Evolutionary conservation across 2,329 filamentous ascomycete species (phyloP), one percentile per base, ranked within the genome.

Genomic region (Lojkania enalia): DNA sequence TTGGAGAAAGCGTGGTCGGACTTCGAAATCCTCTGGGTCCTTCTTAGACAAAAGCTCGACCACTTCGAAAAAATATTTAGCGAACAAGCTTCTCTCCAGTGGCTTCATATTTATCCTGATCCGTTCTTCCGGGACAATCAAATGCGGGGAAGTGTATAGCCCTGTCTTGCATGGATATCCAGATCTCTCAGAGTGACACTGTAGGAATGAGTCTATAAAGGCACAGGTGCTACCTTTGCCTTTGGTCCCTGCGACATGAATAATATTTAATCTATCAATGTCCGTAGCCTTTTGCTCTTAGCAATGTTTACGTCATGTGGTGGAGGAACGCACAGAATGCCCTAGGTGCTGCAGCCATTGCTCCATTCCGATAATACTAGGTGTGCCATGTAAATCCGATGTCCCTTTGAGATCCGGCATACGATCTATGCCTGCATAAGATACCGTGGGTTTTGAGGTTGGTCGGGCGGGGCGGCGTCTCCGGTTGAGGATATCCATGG

Each of bases 1-100:
- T 88, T 71, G 59, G 77, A 85, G 31, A 64, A 87, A 96, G 15
- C 90, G 85, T 67, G 96, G 96, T 68, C 91, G 95, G 43, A 15
- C 31, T 15, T 21, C 20, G 35, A 19, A 54, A 20, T 14, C 35
- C n/a, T 23, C 19, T 13, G 19, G 29, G 13, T 45, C 35, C 20
- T 35, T 9, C 25, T 12, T 20, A 12, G 21, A 9, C 13, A 47
- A 30, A n/a, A 25, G 18, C 18, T 67, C 59, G 52, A 56, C 66
- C 4, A 70, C 61, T 39, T 71, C 66, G 33, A 68, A 68, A 44
- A 70, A 59, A 32, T 55, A 59, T 30, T 74, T 76, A 2, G 83
- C 76, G 48, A 88, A 88, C 0, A 80, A 61, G 0, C 71, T 71
- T 58, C 32, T 29, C 1, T 33, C 14, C 20, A 60, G 39, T 6